phyloP scores from a whole-genome alignment of 1,284 basidiomycete species.

The Mycena sp. region DNA sequence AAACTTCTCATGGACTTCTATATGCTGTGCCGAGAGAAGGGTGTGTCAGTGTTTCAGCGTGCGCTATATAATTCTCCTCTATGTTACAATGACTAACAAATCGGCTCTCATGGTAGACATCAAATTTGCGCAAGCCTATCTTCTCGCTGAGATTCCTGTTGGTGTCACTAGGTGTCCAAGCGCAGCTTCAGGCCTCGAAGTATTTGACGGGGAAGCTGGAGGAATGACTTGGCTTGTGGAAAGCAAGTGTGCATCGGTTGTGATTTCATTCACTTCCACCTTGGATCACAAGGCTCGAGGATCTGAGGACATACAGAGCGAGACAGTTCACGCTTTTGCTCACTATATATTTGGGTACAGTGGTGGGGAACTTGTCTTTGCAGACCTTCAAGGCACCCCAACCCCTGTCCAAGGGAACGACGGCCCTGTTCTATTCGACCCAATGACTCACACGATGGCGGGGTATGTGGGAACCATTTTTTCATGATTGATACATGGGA shows the following conservation, averaged over 20 bases:
- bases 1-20: not conserved
- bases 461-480: slow-evolving; percentile 1
- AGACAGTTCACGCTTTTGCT: slow-evolving; percentile 13
- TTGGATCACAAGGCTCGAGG: slow-evolving; percentile 1
- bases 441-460: slow-evolving; percentile 15
- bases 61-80: too few species aligned
- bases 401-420: slow-evolving; percentile 5
- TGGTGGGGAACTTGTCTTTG: not conserved
- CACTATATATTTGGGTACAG: slow-evolving; percentile 4
- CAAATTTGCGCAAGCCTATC: slow-evolving; percentile 7
- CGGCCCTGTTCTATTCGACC: slow-evolving; percentile 8
- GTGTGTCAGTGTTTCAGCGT: not conserved
- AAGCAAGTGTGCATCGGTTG: slow-evolving; percentile 5
- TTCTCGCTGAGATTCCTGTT: not conserved
- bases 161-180: not conserved
- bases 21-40: not conserved
- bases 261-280: slow-evolving; percentile 10
- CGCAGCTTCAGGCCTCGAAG: slow-evolving; percentile 9
- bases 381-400: slow-evolving; percentile 16
- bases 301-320: not conserved
- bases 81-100: too few species aligned
- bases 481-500: too few species aligned
- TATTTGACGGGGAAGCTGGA: not conserved
- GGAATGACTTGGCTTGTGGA: slow-evolving; percentile 10
- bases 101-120: slow-evolving; percentile 2